Base-by-base conservation (phyloP, 306 rosid species). In the Cyclanthera cordifolia region DNA sequence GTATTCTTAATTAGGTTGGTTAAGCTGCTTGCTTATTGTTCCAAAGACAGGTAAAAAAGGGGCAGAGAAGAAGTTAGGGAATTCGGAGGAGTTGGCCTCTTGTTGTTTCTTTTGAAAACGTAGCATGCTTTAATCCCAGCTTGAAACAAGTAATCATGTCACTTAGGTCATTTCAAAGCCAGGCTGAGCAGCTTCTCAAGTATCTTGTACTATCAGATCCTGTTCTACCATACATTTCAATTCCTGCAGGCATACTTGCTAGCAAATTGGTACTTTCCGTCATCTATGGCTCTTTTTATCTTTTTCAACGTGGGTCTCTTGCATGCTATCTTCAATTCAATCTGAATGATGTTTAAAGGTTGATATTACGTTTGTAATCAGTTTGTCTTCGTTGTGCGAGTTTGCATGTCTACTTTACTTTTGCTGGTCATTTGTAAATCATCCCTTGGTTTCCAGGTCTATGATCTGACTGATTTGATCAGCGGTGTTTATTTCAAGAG, bases 401-500 rank as follows among this genome's bases (percentile, higher is more conserved):
- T 27, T 66, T 46, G 71, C 55, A 8, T 46, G 54, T 47, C 15
- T 24, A 24, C 1, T 25, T 1, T 25, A 5, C 1, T 34, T 34
- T 45, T 66, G 61, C 17, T n/a, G 8, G 8, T 74, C 72, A 69
- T 28, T 61, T 48, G n/a, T 74, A 46, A 7, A 25, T 4, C n/a
- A 24, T 25, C 51, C 32, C 8, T 56, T 25, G 14, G 49, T 32
- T 81, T 55, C 23, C 70, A 93, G 98, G 76, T 89, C 17, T 87
- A 86, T 76, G 91, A 87, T 78, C 81, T 87, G 52, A 83, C 85
- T 70, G 91, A 86, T 75, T 75, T 81, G 70, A 63, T 87, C 67
- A 83, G 98, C 73, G 73, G 82, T 41, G 70, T 80, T 67, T 86
- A 87, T 79, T 93, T 89, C 73, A 93, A 87, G 87, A 83, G 90